phyloP scores from a whole-genome alignment of 257 asterid genomes.

The Leptodermis oblonga region DNA sequence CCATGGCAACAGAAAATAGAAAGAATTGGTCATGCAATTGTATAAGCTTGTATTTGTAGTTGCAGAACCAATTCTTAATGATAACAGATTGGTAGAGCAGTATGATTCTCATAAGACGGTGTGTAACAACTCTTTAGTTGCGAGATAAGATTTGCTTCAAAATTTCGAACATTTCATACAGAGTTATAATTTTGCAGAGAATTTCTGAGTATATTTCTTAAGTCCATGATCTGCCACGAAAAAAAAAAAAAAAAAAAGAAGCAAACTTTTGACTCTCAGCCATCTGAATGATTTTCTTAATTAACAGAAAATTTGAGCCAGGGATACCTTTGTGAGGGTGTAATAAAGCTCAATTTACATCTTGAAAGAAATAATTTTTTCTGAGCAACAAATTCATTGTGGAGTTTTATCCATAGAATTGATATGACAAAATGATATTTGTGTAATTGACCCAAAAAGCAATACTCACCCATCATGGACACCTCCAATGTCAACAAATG shows the following conservation, averaged over 20 bases:
- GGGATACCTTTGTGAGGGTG: background rate
- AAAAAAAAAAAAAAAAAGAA: no score
- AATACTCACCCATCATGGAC: slow-evolving; percentile 85
- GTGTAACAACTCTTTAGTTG: slow-evolving; percentile 2
- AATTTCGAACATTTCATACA: background rate
- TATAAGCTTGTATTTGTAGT: background rate
- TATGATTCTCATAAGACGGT: background rate
- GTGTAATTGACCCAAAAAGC: slow-evolving; percentile 6
- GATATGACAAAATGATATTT: background rate
- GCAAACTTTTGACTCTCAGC: background rate
- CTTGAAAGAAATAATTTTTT: background rate
- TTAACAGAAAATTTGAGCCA: background rate
- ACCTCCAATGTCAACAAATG: slow-evolving; percentile 95
- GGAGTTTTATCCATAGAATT: background rate
- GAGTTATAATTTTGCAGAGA: background rate
- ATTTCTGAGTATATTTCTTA: background rate
- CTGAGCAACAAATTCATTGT: background rate
- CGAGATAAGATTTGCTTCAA: background rate
- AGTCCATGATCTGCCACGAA: background rate
- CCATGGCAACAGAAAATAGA: background rate
- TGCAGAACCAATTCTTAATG: background rate
- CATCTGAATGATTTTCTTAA: background rate
- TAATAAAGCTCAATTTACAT: background rate
- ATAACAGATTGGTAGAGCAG: background rate
- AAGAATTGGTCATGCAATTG: background rate